Evolutionary conservation across 768 basidiomycete genomes (phyloP), one percentile per base, ranked within the genome.

Genomic region (Phlegmacium glaucopus): DNA sequence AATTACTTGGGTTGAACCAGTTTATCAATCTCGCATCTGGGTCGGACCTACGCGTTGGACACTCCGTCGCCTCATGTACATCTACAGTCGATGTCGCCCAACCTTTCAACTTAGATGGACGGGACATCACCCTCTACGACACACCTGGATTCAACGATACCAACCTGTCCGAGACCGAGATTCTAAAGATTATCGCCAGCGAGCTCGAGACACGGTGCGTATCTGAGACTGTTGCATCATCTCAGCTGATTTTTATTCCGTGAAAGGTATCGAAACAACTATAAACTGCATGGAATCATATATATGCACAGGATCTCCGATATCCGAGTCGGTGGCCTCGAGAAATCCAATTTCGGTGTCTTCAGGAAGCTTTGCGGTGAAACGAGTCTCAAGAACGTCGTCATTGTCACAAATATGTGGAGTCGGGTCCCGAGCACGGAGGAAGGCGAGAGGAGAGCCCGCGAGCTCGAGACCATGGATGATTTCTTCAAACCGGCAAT

Each of bases 81-180:
- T 66, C 59, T 37, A 61, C 59, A 6, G 72, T 82, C 1, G 66
- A 72, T 43, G 61, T 69, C 2, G 64, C 74, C 0, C 47, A 64
- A 9, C 60, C 72, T 0, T 77, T 80, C 52, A 47, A 61, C 29
- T 57, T 78, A 6, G 71, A 75, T 29, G 75, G 70, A 6, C 60
- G 60, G 12, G 52, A 44, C 4, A 64, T 81, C 25, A 74, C 64
- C 1, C 59, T 82, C 12, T 70, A 82, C 39, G 81, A 82, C 50
- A 82, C 80, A 0, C 80, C 80, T 0, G 79, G 80, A 4, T 82
- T 82, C 44, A 80, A 79, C 46, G 78, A 82, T 53, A 74, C 77
- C 1, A 64, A 57, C 1, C 69, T 59, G 39, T 72, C 67, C 30
- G 78, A 79, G 44, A 63, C 71, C 0, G 74, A 77, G 7, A 60